Percentiles rank a stretch among this genome's conserved stretches.
Conservation (phyloP, 352 stramenopile genomes). For the Phytopythium helicoides region DNA sequence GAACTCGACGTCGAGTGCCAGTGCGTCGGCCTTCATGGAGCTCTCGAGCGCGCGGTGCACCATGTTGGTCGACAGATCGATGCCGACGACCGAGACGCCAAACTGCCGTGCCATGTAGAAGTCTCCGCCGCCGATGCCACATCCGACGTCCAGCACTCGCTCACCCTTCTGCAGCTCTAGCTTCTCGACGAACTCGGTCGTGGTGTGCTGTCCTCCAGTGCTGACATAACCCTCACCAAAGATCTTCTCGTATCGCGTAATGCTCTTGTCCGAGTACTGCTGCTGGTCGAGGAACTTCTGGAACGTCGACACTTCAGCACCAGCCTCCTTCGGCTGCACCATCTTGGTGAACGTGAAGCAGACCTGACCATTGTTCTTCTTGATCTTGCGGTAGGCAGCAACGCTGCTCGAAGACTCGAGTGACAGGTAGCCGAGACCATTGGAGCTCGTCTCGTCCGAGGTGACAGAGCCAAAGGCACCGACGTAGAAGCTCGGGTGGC, state of each 20-base stretch:
- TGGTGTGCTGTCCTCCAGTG: slow-evolving; percentile 60
- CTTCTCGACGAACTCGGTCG: slow-evolving; percentile 68
- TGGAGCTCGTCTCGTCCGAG: slow-evolving; percentile 31
- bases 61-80: slow-evolving; percentile 79
- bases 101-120: slow-evolving; percentile 92
- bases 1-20: slow-evolving; percentile 55
- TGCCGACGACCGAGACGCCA: slow-evolving; percentile 67
- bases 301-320: slow-evolving; percentile 39
- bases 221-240: slow-evolving; percentile 68
- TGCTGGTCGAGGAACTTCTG: slow-evolving; percentile 72
- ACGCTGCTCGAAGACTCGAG: slow-evolving; percentile 70
- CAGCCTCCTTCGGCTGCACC: slow-evolving; percentile 21
- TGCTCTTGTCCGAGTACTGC: slow-evolving; percentile 69
- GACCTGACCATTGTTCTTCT: slow-evolving; percentile 83
- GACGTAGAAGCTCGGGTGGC: slow-evolving; percentile 65
- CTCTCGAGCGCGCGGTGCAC: slow-evolving; percentile 65
- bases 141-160: slow-evolving; percentile 85
- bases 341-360: slow-evolving; percentile 70
- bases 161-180: slow-evolving; percentile 55
- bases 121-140: slow-evolving; percentile 86
- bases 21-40: slow-evolving; percentile 35
- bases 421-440: slow-evolving; percentile 44
- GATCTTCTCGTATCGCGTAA: slow-evolving; percentile 76
- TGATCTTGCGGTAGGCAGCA: slow-evolving; percentile 63
- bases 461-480: slow-evolving; percentile 48